These are phyloP conservation scores for Camelina neglecta DNA, from an alignment of 345 rosid species.

Conservation along the genomic window DNA sequence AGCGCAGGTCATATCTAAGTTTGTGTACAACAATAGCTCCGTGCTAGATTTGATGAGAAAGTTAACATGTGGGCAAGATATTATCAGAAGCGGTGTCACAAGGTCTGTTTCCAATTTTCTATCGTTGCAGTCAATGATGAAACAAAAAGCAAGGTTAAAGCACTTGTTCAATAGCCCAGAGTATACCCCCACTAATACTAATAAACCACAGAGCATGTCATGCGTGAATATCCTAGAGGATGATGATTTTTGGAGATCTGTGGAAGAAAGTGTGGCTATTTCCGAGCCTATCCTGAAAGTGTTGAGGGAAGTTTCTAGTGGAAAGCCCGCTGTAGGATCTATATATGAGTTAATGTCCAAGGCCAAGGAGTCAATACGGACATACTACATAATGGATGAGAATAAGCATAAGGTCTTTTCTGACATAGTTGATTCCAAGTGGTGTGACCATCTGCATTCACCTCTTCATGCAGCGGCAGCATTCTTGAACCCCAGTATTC, in stretches of 20 bases:
- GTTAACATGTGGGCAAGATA: constrained; percentile 72
- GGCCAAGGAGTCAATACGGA: constrained; percentile 84
- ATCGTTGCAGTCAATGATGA: constrained; percentile 74
- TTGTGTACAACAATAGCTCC: constrained; percentile 65
- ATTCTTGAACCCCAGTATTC: constrained; percentile 80
- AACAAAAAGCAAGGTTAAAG: constrained; percentile 72
- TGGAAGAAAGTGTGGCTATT: constrained; percentile 84
- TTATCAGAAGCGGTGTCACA: constrained; percentile 75
- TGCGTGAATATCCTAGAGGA: constrained; percentile 67
- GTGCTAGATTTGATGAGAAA: constrained; percentile 83
- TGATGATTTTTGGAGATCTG: constrained; percentile 80
- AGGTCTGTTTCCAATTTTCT: constrained; percentile 72
- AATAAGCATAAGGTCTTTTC: constrained; percentile 75
- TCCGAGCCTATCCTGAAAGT: constrained; percentile 86
- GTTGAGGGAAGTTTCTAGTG: constrained; percentile 82
- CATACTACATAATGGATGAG: constrained; percentile 91
- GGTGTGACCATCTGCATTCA: constrained; percentile 82
- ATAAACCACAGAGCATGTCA: constrained; percentile 64
- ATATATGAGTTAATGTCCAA: constrained; percentile 83
- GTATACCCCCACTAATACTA: constrained; percentile 54
- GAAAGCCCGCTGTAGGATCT: constrained; percentile 76
- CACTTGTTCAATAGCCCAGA: constrained; percentile 80
- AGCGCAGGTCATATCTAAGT: constrained; percentile 74
- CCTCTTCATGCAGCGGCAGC: constrained; percentile 91
- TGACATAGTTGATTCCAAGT: constrained; percentile 77